Conservation (phyloP, 2,329 filamentous ascomycete genomes). For the Penicillium palitans region DNA sequence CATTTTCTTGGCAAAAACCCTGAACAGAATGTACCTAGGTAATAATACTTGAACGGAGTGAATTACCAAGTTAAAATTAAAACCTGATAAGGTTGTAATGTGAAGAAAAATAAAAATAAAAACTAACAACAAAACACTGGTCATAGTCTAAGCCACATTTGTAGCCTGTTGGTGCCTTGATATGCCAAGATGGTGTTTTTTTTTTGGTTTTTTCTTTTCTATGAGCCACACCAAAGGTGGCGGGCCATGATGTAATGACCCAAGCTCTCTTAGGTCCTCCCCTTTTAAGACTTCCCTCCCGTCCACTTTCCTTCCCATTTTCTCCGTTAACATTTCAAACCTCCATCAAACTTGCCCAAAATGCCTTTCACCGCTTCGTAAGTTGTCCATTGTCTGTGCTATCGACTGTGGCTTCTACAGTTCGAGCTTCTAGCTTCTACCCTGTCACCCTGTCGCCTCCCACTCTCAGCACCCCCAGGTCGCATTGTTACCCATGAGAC, state of each 20-base stretch:
- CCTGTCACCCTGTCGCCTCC: neutral
- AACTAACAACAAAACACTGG: neutral
- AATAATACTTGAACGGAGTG: neutral
- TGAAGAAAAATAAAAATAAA: neutral
- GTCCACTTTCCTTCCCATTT: constrained; percentile 3
- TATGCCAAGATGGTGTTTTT: too few relatives aligned
- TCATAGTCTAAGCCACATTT: constrained; percentile 3
- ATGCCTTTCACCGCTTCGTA: constrained; percentile 55
- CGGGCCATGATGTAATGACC: constrained; percentile 37
- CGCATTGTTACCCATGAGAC: neutral
- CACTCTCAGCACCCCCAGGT: neutral
- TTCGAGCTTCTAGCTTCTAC: neutral
- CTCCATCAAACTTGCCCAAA: constrained; percentile 31
- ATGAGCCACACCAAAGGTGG: constrained; percentile 21
- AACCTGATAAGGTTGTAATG: neutral
- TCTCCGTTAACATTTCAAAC: constrained; percentile 3
- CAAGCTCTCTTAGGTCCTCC: constrained; percentile 53
- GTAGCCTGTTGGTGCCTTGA: neutral
- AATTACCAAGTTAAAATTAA: neutral
- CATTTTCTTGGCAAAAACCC: neutral
- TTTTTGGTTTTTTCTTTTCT: neutral
- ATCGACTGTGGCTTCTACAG: neutral
- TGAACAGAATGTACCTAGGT: neutral
- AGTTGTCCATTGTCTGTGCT: constrained; percentile 27
- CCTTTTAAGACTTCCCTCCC: constrained; percentile 40